phyloP scores from a whole-genome alignment of 2,329 filamentous ascomycete species.

The Ceratocystis colombiana region DNA sequence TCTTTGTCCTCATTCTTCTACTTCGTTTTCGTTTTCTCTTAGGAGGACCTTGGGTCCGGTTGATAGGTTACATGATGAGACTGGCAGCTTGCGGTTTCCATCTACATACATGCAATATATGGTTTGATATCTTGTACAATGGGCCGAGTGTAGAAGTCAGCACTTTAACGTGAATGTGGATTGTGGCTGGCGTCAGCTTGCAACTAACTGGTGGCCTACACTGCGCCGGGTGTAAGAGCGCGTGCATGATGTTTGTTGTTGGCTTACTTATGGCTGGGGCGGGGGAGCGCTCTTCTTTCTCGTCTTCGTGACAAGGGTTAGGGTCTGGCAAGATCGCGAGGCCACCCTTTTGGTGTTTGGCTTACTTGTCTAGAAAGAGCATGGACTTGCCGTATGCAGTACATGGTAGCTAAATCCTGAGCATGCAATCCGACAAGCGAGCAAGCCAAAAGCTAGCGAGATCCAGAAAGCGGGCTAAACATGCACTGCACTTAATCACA shows the following conservation, averaged over 20 bases:
- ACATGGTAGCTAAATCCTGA: not conserved
- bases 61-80: slow-evolving; percentile 2
- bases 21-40: not conserved
- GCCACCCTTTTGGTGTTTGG: not conserved
- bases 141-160: not conserved
- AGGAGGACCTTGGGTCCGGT: not conserved
- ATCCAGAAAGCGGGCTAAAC: not conserved
- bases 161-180: no score
- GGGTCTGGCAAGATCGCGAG: not conserved
- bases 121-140: not conserved
- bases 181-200: no score
- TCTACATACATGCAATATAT: not conserved
- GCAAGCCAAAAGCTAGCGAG: not conserved
- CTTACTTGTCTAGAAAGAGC: not conserved
- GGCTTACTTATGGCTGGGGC: no score
- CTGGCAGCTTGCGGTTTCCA: not conserved
- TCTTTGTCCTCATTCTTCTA: not conserved
- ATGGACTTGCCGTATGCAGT: not conserved
- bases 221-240: no score
- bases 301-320: not conserved
- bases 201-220: no score
- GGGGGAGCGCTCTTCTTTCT: not conserved
- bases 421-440: not conserved
- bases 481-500: not conserved
- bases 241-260: no score